Evolutionary conservation across 1,284 basidiomycete species (phyloP).

Genomic region (Inonotus hispidus): DNA sequence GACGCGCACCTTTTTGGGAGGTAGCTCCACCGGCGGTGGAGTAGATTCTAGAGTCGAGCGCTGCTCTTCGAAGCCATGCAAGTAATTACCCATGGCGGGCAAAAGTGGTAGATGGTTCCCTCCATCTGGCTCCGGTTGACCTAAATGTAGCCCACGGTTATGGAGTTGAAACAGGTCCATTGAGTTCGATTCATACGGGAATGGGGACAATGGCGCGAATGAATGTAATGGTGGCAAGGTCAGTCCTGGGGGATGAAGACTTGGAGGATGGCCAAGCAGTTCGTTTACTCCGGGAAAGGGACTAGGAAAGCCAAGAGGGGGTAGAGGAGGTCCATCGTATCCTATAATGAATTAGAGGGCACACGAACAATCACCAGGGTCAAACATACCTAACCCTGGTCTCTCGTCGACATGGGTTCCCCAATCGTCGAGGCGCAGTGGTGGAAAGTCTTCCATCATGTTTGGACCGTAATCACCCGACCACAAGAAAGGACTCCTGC

Average conservation of each 20-base stretch:
- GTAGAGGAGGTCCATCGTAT: conserved; percentile 1
- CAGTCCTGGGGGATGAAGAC: neutral
- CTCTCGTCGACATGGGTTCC: neutral
- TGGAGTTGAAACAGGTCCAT: conserved; percentile 4
- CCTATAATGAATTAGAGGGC: neutral
- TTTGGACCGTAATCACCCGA: conserved; percentile 8
- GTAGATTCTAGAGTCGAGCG: neutral
- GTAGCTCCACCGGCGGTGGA: neutral
- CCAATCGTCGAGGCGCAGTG: conserved; percentile 7
- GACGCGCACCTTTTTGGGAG: conserved; percentile 3
- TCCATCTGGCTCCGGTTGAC: neutral
- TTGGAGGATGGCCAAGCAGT: conserved; percentile 2
- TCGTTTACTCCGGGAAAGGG: conserved; percentile 2
- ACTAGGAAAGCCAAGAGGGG: neutral
- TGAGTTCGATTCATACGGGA: neutral
- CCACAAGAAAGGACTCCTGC: conserved; percentile 1
- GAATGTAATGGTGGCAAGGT: conserved; percentile 8
- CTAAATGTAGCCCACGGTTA: neutral
- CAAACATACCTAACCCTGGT: neutral
- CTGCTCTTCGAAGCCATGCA: neutral
- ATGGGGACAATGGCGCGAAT: conserved; percentile 11
- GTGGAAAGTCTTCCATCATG: neutral
- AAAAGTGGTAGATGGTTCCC: neutral
- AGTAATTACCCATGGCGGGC: neutral
- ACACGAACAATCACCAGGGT: neutral